A percentile compares a stretch with the other conserved stretches of the same genome.
Evolutionary conservation across 208 protist species (phyloP).

Genomic region (Tritrichomonas foetus): DNA sequence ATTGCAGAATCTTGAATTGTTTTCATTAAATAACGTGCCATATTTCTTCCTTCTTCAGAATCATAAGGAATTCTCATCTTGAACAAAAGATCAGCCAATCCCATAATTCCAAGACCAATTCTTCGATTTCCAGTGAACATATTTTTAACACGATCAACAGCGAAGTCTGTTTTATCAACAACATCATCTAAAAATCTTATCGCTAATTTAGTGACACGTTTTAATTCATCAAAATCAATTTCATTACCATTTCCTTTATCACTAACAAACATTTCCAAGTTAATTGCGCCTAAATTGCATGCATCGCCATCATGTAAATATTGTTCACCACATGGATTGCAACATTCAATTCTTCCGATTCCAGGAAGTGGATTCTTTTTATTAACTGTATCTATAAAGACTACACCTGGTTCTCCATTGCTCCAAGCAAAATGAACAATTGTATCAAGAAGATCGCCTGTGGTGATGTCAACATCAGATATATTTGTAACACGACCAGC

Average conservation of each 20-base stretch:
- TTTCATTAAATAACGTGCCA: background rate
- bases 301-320: background rate
- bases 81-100: background rate
- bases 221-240: background rate
- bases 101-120: background rate
- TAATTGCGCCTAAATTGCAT: background rate
- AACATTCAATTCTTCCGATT: background rate
- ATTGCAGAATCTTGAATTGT: background rate
- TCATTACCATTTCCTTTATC: too few species aligned
- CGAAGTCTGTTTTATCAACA: background rate
- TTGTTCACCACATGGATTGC: conserved; percentile 17
- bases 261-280: background rate
- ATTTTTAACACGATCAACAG: background rate
- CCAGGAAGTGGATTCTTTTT: background rate
- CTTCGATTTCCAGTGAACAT: background rate
- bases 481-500: background rate
- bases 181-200: background rate
- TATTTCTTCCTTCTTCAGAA: background rate
- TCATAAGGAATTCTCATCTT: background rate
- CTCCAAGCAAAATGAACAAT: background rate
- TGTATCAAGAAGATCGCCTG: background rate
- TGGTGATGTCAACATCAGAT: background rate
- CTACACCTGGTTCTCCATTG: background rate
- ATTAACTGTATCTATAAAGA: conserved; percentile 13
- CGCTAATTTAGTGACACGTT: background rate